Conservation (phyloP, 2,329 filamentous ascomycete genomes). For the Myriosclerotinia scirpicola region DNA sequence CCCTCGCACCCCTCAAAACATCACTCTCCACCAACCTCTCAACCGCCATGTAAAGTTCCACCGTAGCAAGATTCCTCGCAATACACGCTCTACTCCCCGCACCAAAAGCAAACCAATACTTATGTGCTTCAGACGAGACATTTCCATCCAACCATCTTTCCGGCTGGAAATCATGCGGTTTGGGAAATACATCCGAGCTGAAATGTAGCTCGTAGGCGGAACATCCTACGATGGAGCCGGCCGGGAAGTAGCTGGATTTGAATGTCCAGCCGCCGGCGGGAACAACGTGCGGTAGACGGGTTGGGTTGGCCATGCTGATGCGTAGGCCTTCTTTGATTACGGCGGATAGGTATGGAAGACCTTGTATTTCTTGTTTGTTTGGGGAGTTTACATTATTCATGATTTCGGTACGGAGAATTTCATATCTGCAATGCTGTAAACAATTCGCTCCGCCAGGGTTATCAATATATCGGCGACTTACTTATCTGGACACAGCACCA, state of each 20-base stretch:
- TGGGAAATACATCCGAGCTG: constrained; percentile 46
- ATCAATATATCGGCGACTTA: constrained; percentile 31
- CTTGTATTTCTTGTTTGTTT: constrained; percentile 39
- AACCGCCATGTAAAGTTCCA: constrained; percentile 47
- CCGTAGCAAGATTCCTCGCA: constrained; percentile 49
- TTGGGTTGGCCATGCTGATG: constrained; percentile 53
- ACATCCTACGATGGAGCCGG: constrained; percentile 48
- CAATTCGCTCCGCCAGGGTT: neutral
- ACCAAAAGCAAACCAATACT: constrained; percentile 51
- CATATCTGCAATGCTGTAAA: constrained; percentile 35
- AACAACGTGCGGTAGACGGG: constrained; percentile 50
- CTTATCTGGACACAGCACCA: constrained; percentile 47
- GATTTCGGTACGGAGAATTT: constrained; percentile 42
- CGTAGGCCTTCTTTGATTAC: constrained; percentile 53
- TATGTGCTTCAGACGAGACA: constrained; percentile 44
- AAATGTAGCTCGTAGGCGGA: constrained; percentile 50
- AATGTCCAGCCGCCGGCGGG: constrained; percentile 39
- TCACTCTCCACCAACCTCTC: constrained; percentile 46
- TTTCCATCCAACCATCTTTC: constrained; percentile 48
- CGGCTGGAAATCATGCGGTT: constrained; percentile 47
- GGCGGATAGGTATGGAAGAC: constrained; percentile 48
- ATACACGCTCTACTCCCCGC: constrained; percentile 51
- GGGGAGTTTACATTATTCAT: constrained; percentile 30
- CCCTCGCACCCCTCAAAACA: constrained; percentile 47
- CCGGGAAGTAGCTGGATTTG: constrained; percentile 43